These are phyloP conservation scores for Chlorella vulgaris DNA, from an alignment of 139 green algal species.

Conservation along the genomic window DNA sequence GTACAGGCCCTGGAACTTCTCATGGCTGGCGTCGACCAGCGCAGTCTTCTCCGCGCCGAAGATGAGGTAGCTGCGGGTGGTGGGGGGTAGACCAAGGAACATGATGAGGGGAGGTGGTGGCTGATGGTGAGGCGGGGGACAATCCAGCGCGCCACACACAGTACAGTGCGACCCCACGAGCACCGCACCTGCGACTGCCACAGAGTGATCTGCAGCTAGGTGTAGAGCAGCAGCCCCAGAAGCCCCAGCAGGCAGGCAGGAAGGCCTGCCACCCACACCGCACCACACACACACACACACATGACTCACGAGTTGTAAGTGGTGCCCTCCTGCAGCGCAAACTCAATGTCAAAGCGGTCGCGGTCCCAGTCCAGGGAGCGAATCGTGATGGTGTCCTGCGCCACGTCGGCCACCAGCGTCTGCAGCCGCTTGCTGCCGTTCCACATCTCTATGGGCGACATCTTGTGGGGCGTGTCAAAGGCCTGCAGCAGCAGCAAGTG, in stretches of 20 bases:
- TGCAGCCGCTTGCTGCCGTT: slow-evolving; percentile 54
- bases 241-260: too few species aligned
- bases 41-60: slow-evolving; percentile 86
- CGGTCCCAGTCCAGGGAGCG: slow-evolving; percentile 94
- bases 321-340: slow-evolving; percentile 78
- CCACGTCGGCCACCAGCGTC: slow-evolving; percentile 66
- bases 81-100: slow-evolving; percentile 90
- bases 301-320: slow-evolving; percentile 16
- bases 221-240: too few species aligned
- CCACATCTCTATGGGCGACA: slow-evolving; percentile 55
- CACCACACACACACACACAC: neutral
- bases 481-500: neutral
- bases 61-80: slow-evolving; percentile 97
- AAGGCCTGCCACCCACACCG: too few species aligned
- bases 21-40: slow-evolving; percentile 92
- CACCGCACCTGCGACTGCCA: too few species aligned
- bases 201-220: too few species aligned
- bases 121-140: too few species aligned
- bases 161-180: too few species aligned
- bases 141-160: too few species aligned
- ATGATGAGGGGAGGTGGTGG: too few species aligned
- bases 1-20: slow-evolving; percentile 96
- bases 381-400: slow-evolving; percentile 85
- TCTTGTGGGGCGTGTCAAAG: slow-evolving; percentile 14
- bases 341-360: slow-evolving; percentile 97